Evolutionary conservation across 768 basidiomycete species (phyloP).

Genomic region (Trametes sanguinea): DNA sequence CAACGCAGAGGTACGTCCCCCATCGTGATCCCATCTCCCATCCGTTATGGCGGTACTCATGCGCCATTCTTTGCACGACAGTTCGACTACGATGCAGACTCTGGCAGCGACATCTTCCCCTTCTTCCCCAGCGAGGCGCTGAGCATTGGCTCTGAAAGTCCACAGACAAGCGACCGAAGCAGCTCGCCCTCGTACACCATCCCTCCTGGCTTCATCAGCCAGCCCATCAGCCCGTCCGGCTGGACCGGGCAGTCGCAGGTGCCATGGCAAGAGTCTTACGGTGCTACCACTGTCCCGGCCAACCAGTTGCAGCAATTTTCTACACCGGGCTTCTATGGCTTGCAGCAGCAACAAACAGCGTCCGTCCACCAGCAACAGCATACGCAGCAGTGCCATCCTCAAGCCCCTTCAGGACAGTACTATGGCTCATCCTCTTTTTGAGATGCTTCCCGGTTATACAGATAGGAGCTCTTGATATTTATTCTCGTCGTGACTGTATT

Average conservation of each 20-base stretch:
- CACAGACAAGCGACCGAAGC: conserved; percentile 20
- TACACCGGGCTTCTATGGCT: conserved; percentile 1
- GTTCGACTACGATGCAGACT: conserved; percentile 18
- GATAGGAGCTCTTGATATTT: not conserved
- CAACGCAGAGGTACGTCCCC: conserved; percentile 4
- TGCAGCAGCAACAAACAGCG: not conserved
- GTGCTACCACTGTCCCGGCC: not conserved
- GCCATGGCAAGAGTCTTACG: not conserved
- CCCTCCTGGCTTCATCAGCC: conserved; percentile 15
- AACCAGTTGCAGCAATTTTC: conserved; percentile 1
- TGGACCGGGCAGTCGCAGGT: conserved; percentile 5
- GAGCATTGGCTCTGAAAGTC: conserved; percentile 18
- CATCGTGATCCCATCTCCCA: not conserved
- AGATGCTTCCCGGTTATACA: not conserved
- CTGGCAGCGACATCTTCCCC: conserved; percentile 12
- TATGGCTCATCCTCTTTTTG: conserved; percentile 1
- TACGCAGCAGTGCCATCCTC: not conserved
- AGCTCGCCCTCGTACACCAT: conserved; percentile 22
- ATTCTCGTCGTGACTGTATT: too few species aligned
- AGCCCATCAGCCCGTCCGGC: conserved; percentile 17
- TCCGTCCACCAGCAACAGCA: not conserved
- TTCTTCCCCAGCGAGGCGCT: conserved; percentile 1
- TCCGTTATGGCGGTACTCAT: not conserved
- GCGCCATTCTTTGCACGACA: not conserved
- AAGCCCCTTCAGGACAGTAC: conserved; percentile 5